Evolutionary conservation across 768 basidiomycete genomes (phyloP), one percentile per base, ranked within the genome.

Genomic region (Auricularia heimuer): DNA sequence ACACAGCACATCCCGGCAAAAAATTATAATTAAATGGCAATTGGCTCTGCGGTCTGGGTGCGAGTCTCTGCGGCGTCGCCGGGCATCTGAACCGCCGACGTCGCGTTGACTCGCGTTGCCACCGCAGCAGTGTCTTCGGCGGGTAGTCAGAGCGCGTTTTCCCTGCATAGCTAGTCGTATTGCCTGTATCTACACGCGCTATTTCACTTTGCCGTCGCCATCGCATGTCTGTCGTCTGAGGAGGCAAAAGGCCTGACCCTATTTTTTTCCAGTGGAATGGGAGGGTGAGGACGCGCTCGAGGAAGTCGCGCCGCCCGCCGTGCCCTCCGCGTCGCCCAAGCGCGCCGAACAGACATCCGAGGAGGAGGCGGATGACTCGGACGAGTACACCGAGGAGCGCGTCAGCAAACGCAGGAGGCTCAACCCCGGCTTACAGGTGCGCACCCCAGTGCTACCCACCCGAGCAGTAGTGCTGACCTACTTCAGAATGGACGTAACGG

Each of bases 351-450:
- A 72, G 62, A 70, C 69, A 18, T 64, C 67, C 29, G 73, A 70
- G 36, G 71, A 75, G 29, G 71, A 75, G 37, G 88, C 83, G 66
- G 89, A 91, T 69, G 90, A 92, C 69, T 91, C 89, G 72, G 79
- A 88, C 44, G 63, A 67, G 35, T 62, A 67, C 11, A 44, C 44
- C 47, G 42, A 60, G 33, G 42, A 39, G 29, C 62, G 63, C 3
- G 63, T 42, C n/a, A 29, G n/a, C 6, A 67, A 67, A 14, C 63
- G 64, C 39, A 62, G 66, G n/a, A 61, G 54, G n/a, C 54, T 66
- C 11, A 63, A 62, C 54, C 33, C 36, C 4, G 18, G 34, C 24
- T 8, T 11, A 16, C 34, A 61, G 60, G 60, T 35, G 18, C 37
- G 60, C 60, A 12, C 24, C 11, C 10, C 35, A 29, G 11, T 21